Evolutionary conservation across 2,329 filamentous ascomycete species (phyloP).

Genomic region (Leptographium lundbergii): DNA sequence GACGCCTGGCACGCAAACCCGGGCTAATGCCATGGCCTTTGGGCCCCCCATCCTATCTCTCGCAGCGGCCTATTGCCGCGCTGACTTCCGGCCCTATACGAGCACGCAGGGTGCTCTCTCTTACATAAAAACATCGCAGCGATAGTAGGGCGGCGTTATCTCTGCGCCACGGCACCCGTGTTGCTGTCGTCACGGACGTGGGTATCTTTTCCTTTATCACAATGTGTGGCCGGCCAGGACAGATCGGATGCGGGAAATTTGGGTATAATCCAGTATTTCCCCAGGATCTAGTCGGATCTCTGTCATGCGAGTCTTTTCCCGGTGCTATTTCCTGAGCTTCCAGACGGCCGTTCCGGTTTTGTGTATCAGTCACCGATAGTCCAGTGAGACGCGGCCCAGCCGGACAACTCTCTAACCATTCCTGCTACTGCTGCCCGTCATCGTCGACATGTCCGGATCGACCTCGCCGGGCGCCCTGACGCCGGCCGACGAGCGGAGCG

Average conservation of each 20-base stretch:
- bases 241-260: not conserved
- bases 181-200: not conserved
- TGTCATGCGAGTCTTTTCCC: not conserved
- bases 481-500: constrained; percentile 6
- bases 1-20: not conserved
- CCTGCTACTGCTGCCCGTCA: not conserved
- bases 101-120: no score
- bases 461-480: not conserved
- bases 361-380: no score
- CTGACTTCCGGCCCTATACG: not conserved
- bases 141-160: not conserved
- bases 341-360: no score
- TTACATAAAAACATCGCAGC: no score
- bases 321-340: not conserved
- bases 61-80: not conserved
- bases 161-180: not conserved
- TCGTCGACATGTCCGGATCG: not conserved
- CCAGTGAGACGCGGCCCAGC: no score
- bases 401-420: not conserved
- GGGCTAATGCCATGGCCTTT: not conserved
- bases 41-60: not conserved
- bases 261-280: not conserved
- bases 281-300: not conserved
- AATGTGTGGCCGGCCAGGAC: not conserved
- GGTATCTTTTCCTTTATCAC: not conserved